Evolutionary conservation across 2,329 filamentous ascomycete species (phyloP), one percentile per base, ranked within the genome.

Genomic region (Alternaria hordeiaustralica): DNA sequence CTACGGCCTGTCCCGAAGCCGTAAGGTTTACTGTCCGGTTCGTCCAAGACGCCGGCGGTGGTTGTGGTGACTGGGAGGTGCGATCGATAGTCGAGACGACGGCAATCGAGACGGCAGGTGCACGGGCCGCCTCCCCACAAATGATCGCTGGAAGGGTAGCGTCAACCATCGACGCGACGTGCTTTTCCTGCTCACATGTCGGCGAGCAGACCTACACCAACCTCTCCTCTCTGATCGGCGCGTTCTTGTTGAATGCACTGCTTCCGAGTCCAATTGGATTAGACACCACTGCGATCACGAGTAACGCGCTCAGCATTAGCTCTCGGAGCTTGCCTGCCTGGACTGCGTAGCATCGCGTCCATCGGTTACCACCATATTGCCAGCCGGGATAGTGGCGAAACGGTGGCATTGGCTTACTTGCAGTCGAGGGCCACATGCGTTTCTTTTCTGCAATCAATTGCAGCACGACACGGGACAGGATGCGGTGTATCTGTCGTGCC

Each of bases 1-100:
- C 54, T 41, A 47, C 54, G 59, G 59, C 36, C 54, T 61, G 54
- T 61, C 59, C 59, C 46, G 59, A 33, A 58, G n/a, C 30, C 41
- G 60, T 45, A 58, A 51, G 44, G 25, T 33, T 51, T 41, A 47
- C 44, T 62, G 55, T 47, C 47, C 47, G 47, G 47, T 21, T 57
- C 26, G 11, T n/a, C n/a, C 20, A 33, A 28, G 57, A 45, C 51
- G 49, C n/a, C 15, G 23, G 60, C 18, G 36, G 18, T 59, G 47
- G 57, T 46, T 45, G 25, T 20, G 36, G 13, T 45, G 49, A 28
- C 23, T 28, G 49, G 20, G 18, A 41, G 26, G 59, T 18, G 11
- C 28, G 55, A 58, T 58, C 59, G 54, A 61, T 58, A 58, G 54
- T 51, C 59, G 55, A 47, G 55, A 30, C 13, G 28, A 21, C 28